phyloP scores from a whole-genome alignment of 2,329 filamentous ascomycete species.

The Nothophoma quercina region DNA sequence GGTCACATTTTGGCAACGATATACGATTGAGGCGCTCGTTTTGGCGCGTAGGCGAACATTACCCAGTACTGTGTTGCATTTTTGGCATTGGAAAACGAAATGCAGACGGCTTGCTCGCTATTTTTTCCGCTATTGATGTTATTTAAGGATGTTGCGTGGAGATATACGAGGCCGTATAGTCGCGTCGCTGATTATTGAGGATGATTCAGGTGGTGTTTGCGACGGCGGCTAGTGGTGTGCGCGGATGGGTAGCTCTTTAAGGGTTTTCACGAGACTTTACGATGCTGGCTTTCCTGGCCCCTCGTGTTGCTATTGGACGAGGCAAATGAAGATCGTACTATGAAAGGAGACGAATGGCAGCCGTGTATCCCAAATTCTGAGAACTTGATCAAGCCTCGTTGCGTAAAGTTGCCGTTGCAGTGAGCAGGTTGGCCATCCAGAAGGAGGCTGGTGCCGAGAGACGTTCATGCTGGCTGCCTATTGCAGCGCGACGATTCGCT shows the following conservation, averaged over 20 bases:
- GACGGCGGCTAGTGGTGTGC: neutral
- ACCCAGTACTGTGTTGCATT: slow-evolving; percentile 11
- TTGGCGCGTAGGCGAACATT: slow-evolving; percentile 9
- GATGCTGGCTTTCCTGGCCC: neutral
- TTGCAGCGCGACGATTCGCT: slow-evolving; percentile 7
- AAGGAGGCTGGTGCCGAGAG: neutral
- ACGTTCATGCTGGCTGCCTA: slow-evolving; percentile 5
- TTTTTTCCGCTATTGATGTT: neutral
- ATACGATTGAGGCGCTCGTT: slow-evolving; percentile 9
- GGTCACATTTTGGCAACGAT: slow-evolving; percentile 15
- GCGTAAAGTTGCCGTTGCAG: neutral
- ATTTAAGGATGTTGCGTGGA: neutral
- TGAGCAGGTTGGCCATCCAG: neutral
- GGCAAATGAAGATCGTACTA: neutral
- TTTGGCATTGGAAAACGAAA: slow-evolving; percentile 15
- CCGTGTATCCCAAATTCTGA: neutral
- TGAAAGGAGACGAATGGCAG: slow-evolving; percentile 2
- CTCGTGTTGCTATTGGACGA: slow-evolving; percentile 1
- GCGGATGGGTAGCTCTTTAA: neutral
- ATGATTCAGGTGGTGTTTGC: neutral
- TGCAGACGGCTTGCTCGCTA: neutral
- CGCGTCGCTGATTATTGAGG: neutral
- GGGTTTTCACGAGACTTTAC: neutral
- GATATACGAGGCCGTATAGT: neutral
- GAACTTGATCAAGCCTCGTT: too few species aligned